Evolutionary conservation across 345 rosid species (phyloP), one percentile per base, ranked within the genome.

Genomic region (Noccaea bulbosa): DNA sequence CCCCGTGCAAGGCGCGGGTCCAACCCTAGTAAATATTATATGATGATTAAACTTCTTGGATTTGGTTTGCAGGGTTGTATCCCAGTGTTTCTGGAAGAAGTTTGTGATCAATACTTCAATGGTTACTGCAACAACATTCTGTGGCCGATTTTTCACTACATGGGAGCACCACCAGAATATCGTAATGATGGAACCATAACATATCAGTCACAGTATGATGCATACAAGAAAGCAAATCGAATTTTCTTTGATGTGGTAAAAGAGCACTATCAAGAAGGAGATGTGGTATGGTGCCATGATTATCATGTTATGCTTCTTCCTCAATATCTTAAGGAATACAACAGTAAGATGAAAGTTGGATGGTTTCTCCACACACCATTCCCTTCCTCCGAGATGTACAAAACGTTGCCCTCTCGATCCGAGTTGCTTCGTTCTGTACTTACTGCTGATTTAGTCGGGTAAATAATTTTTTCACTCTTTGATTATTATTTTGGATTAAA

Each of bases 361-460:
- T 94, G 99, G 99, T 94, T 94, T 83, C 99, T 91, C 77, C 99
- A 94, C 59, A 94, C 99, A 33, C 97, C 97, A 14, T 94, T 94
- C 67, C 99, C 99, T 69, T 94, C 99, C 11, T 88, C 99, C 35
- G 99, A 94, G 82, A 91, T 94, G 76, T 93, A 91, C 63, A 85
- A 97, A 82, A 91, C 93, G 7, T 80, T 94, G 79, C 99, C 99
- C 49, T 94, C 99, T 6, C 84, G 99, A 54, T 86, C 99, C 1
- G 95, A 94, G 70, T 81, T 94, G 40, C 81, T 94, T 72, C 93
- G 78, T 57, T 85, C 99, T 5, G 97, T 94, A 81, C 96, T 94
- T 73, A 89, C 93, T 30, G 96, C 99, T 53, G 99, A 94, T 79
- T 80, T 94, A 76, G 97, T 89, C 63, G 99, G 99, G 99, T 91